These are phyloP conservation scores for Neurospora discreta DNA, from an alignment of 495 filamentous ascomycete species.

Conservation along the genomic window DNA sequence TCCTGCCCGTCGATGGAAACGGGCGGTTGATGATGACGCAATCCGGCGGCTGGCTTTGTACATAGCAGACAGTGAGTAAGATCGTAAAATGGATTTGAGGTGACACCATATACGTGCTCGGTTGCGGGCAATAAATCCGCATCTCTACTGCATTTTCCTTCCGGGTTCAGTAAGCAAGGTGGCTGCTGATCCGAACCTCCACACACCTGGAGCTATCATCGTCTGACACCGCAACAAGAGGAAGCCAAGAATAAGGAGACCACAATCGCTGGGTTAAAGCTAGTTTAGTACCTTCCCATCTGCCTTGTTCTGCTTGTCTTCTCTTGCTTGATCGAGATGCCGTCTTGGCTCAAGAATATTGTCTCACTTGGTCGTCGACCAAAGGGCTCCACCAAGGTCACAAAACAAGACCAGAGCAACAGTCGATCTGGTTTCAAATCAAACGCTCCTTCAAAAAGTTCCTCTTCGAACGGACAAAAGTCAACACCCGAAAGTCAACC, in stretches of 20 bases:
- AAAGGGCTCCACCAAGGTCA: neutral
- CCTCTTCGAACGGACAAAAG: neutral
- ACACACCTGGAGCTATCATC: neutral
- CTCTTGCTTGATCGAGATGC: neutral
- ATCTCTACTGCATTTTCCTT: neutral
- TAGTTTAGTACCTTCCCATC: neutral
- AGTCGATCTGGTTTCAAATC: neutral
- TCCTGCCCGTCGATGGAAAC: neutral
- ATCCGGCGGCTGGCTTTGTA: slow-evolving; percentile 3
- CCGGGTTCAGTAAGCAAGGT: neutral
- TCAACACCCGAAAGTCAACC: neutral
- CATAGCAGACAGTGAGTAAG: neutral
- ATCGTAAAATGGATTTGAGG: neutral
- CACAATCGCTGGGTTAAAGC: neutral
- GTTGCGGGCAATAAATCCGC: neutral
- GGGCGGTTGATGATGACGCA: slow-evolving; percentile 11
- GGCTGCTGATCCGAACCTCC: neutral
- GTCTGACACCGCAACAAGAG: neutral
- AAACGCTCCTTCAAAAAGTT: neutral
- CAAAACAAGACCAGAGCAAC: neutral
- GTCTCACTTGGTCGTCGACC: neutral
- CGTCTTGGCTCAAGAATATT: neutral
- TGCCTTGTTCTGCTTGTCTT: neutral
- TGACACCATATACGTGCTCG: neutral
- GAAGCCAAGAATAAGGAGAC: neutral